Evolutionary conservation across 192 early-diverging fungal species (phyloP), one percentile per base, ranked within the genome.

Genomic region (Umbelopsis sp.): DNA sequence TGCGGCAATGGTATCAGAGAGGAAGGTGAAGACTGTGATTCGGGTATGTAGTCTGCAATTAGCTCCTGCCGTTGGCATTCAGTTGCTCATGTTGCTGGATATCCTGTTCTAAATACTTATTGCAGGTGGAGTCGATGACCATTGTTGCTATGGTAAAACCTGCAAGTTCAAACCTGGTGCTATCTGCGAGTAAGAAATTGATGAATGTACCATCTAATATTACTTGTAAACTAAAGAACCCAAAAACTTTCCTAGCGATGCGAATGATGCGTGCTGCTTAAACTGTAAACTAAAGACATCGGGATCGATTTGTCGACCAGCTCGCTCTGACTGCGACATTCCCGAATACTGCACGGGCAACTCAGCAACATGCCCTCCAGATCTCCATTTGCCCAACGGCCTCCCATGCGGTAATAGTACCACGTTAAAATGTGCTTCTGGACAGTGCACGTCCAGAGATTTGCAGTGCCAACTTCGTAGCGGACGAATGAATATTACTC

Each of bases 1-100:
- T 98, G 97, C 79, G 97, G 97, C 45, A 98, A 98, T 77, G 97
- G 97, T 3, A 87, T 98, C 67, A 88, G 88, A 69, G 97, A 98
- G 80, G 65, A 78, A 4, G 91, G 90, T 72, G 97, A 98, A 81
- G 89, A 98, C 64, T 98, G 97, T 78, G 97, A 98, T 76, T 93
- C 93, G 74, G 94, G 93, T 61, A 61, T 3, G 55, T 25, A 18
- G 6, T 9, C 18, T 25, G 22, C 51, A 6, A 4, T 52, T 27
- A 30, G 27, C 27, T 2, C 27, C 27, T 30, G 27, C 27, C 27
- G 3, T 30, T 30, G 27, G 27, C 27, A 1, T 30, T 2, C 27
- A 3, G 3, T 21, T 11, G 8, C 21, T 8, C 22, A 25, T 1
- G 1, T 27, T 13, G 8, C 25, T 5, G 51, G 6, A 41, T 41